Evolutionary conservation across 805 yeast genomes (phyloP), one percentile per base, ranked within the genome.

Genomic region (Myxozyma monticola): DNA sequence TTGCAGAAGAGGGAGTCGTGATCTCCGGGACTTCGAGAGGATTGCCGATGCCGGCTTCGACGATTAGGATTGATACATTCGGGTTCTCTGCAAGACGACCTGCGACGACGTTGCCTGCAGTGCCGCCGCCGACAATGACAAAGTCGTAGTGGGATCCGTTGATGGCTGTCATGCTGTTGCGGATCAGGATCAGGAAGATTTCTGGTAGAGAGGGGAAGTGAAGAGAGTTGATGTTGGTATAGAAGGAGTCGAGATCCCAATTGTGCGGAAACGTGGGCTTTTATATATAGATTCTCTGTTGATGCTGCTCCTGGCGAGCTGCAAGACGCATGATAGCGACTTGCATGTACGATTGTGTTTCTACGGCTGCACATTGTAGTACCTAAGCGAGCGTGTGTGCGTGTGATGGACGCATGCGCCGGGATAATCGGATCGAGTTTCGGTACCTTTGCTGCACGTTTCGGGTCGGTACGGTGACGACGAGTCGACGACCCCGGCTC

Each of bases 121-220:
- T 65, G 46, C 69, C 65, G 30, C 68, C 63, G 31, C 67, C 60
- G 38, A 65, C 59, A 54, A 64, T 54, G 51, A 65, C 41, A 48
- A 62, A 57, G 57, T 65, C 62, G 25, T 24, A 39, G n/a, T 24
- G 58, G 44, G 33, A 45, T 37, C 46, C 89, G 39, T 36, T 15
- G 15, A 20, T 14, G 21, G 21, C 39, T 20, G 39, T 1, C 39
- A 36, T 36, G 21, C 4, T 24, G 25, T n/a, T 20, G 12, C 1
- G 14, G 20, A 36, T 17, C 7, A 20, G 9, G 17, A 36, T 24
- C 12, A 24, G 8, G 39, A 20, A 15, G 39, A n/a, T 36, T 21
- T 5, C 12, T 26, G 30, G 10, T 17, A 21, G n/a, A 85, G 67
- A 76, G 93, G 21, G 22, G 14, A 14, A 36, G 21, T 21, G 39